These are phyloP conservation scores for Umbelopsis sp. DNA, from an alignment of 192 early-diverging fungal genomes.

Conservation along the genomic window DNA sequence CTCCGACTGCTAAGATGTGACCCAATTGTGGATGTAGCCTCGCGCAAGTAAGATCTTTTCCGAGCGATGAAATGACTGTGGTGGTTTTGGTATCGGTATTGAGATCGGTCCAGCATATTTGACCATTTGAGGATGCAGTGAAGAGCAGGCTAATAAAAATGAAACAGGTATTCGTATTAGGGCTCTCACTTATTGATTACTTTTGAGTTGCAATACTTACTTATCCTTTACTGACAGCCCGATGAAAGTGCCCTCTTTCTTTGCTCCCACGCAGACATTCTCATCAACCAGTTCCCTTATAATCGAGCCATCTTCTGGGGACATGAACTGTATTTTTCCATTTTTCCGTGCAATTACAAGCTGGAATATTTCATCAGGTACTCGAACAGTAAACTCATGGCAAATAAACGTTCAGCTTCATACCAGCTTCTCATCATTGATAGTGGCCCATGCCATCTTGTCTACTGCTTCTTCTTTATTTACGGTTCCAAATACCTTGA, in stretches of 20 bases:
- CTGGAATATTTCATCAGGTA: conserved; percentile 17
- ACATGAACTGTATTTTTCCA: conserved; percentile 51
- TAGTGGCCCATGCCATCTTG: conserved; percentile 30
- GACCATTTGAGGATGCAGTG: conserved; percentile 7
- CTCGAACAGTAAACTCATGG: not conserved
- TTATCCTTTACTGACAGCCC: conserved; percentile 50
- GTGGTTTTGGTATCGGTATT: conserved; percentile 24
- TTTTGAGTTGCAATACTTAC: conserved; percentile 34
- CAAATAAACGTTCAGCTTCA: not conserved
- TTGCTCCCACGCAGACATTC: conserved; percentile 28
- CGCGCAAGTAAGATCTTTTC: conserved; percentile 64
- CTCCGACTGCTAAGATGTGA: conserved; percentile 79
- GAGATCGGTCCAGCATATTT: conserved; percentile 26
- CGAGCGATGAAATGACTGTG: conserved; percentile 28
- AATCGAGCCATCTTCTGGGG: conserved; percentile 41
- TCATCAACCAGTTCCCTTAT: conserved; percentile 42
- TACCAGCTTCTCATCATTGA: conserved; percentile 32
- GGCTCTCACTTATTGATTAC: not conserved
- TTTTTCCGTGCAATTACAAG: conserved; percentile 56
- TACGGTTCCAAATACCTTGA: conserved; percentile 23
- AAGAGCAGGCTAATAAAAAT: not conserved
- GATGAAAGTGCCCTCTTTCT: conserved; percentile 48
- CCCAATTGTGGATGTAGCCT: conserved; percentile 65
- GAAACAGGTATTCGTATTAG: too few species aligned
- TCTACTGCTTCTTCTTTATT: conserved; percentile 32